Conservation (phyloP, 129 eudicot genomes). For the Artemisia annua region DNA sequence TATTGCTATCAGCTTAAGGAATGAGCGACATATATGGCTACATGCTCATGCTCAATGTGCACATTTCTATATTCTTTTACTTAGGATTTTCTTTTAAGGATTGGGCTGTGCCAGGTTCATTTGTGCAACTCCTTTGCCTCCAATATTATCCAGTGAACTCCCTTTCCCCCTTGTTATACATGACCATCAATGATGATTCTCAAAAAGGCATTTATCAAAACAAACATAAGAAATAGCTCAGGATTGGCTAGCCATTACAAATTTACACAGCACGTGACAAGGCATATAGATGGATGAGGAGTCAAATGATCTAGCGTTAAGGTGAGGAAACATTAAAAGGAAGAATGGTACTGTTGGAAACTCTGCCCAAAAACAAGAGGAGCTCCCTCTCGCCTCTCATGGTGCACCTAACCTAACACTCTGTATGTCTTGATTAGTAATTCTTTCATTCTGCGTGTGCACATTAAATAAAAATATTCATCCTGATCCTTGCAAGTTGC, state of each 20-base stretch:
- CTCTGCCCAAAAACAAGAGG: neutral
- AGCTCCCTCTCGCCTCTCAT: neutral
- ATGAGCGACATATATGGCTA: neutral
- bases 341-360: neutral
- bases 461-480: neutral
- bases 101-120: neutral
- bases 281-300: neutral
- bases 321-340: neutral
- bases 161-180: neutral
- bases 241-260: neutral
- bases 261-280: neutral
- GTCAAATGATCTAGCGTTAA: no score
- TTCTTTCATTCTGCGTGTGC: neutral
- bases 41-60: neutral
- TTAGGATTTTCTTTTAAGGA: neutral
- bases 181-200: neutral
- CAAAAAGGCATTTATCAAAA: neutral
- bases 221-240: neutral
- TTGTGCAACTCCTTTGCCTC: neutral
- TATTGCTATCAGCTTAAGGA: neutral
- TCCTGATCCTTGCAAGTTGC: conserved; percentile 2
- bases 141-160: neutral
- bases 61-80: neutral
- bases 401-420: neutral
- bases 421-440: neutral